phyloP scores from a whole-genome alignment of 148 eudicot species.

The Silene latifolia region DNA sequence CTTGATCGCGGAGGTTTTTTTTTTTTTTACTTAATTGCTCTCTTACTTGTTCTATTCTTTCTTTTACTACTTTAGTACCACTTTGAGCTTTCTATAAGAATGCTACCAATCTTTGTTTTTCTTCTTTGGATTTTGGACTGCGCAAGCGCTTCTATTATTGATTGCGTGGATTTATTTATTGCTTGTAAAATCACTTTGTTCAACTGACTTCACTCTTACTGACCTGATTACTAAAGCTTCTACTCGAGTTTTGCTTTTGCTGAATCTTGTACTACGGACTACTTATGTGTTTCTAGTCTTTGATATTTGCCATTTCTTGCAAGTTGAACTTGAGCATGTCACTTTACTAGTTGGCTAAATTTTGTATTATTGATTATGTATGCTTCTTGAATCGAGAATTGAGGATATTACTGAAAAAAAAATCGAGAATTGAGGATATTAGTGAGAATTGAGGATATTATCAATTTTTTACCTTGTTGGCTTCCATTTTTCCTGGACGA shows the following conservation, averaged over 20 bases:
- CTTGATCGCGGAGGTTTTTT: slow-evolving; percentile 84
- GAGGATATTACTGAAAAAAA: too few relatives aligned
- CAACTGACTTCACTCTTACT: slow-evolving; percentile 6
- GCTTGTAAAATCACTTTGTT: slow-evolving; percentile 4
- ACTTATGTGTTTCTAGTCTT: not conserved
- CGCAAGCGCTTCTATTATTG: too few relatives aligned
- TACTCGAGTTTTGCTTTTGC: too few relatives aligned
- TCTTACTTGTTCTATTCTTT: not conserved
- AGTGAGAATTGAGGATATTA: too few relatives aligned
- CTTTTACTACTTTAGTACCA: too few relatives aligned
- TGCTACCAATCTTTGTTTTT: too few relatives aligned
- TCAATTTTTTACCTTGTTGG: not conserved
- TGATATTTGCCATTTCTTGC: not conserved
- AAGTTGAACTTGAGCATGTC: not conserved
- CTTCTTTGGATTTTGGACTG: too few relatives aligned
- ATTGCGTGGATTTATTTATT: too few relatives aligned
- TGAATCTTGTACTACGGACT: too few relatives aligned
- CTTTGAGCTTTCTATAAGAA: too few relatives aligned
- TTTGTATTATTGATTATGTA: not conserved
- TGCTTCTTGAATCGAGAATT: not conserved
- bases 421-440: not conserved
- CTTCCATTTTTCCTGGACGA: not conserved
- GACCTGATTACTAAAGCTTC: not conserved
- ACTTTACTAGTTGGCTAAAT: not conserved
- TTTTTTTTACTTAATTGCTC: not conserved